phyloP scores from a whole-genome alignment of 139 green algal species.

The Pycnococcus provasolii region DNA sequence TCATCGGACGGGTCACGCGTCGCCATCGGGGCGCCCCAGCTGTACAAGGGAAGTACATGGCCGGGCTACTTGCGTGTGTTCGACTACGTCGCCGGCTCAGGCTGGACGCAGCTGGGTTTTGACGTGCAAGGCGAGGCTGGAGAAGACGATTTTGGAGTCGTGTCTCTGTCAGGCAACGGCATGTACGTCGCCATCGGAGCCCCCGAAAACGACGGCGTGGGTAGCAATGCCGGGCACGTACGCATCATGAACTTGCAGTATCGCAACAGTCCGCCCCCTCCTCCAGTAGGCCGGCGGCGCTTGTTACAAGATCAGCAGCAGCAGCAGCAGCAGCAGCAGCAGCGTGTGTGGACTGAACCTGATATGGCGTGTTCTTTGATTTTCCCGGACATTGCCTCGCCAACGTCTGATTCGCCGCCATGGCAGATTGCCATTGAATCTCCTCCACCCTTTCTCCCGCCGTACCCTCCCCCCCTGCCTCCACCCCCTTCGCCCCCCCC shows the following conservation, averaged over 20 bases:
- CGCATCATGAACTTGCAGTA: neutral
- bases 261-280: no score
- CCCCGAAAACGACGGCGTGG: neutral
- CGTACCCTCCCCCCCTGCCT: no score
- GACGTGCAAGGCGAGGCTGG: slow-evolving; percentile 1
- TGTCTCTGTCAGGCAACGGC: neutral
- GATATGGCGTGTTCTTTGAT: no score
- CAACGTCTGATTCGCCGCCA: no score
- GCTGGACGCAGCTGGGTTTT: neutral
- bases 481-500: no score
- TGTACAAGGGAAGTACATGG: neutral
- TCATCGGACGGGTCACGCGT: neutral
- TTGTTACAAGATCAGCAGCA: no score
- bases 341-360: no score
- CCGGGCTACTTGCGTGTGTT: slow-evolving; percentile 8
- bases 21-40: neutral
- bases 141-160: neutral
- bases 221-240: slow-evolving; percentile 1
- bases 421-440: no score
- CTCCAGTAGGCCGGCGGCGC: no score
- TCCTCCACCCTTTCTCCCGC: no score
- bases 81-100: neutral
- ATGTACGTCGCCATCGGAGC: neutral
- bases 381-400: no score
- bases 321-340: no score